phyloP scores from a whole-genome alignment of 805 yeast species.

The Metschnikowia aberdeeniae region DNA sequence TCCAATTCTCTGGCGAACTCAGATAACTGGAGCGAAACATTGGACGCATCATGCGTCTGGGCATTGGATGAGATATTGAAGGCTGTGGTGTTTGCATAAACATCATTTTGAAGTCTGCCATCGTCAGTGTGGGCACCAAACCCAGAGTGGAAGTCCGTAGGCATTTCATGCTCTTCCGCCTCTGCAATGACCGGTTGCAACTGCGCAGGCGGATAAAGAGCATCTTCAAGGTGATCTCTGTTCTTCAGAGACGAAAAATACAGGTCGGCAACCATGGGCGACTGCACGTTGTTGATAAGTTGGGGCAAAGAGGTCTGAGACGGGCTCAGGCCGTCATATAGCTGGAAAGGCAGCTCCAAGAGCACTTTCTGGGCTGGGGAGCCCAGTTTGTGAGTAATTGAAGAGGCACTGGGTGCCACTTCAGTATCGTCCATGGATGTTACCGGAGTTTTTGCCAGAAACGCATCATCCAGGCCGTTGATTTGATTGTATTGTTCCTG shows the following conservation, averaged over 20 bases:
- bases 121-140: neutral
- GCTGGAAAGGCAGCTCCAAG: slow-evolving; percentile 14
- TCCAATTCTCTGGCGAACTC: slow-evolving; percentile 16
- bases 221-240: neutral
- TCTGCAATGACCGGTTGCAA: slow-evolving; percentile 6
- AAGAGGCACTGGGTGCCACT: neutral
- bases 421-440: neutral
- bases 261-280: slow-evolving; percentile 16
- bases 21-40: slow-evolving; percentile 12
- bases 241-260: slow-evolving; percentile 12
- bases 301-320: slow-evolving; percentile 13
- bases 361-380: neutral
- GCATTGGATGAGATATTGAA: slow-evolving; percentile 15
- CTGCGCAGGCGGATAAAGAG: slow-evolving; percentile 2
- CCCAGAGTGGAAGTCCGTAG: neutral
- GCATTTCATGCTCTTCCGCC: neutral
- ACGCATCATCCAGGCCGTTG: neutral
- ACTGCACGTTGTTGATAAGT: slow-evolving; percentile 7
- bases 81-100: slow-evolving; percentile 14
- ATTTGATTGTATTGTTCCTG: slow-evolving; percentile 16
- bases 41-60: slow-evolving; percentile 10
- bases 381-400: slow-evolving; percentile 4
- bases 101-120: neutral
- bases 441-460: slow-evolving; percentile 7
- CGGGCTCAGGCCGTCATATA: slow-evolving; percentile 7